These are phyloP conservation scores for Colletotrichum sp. DNA, from an alignment of 2,329 filamentous ascomycete species.

Conservation along the genomic window DNA sequence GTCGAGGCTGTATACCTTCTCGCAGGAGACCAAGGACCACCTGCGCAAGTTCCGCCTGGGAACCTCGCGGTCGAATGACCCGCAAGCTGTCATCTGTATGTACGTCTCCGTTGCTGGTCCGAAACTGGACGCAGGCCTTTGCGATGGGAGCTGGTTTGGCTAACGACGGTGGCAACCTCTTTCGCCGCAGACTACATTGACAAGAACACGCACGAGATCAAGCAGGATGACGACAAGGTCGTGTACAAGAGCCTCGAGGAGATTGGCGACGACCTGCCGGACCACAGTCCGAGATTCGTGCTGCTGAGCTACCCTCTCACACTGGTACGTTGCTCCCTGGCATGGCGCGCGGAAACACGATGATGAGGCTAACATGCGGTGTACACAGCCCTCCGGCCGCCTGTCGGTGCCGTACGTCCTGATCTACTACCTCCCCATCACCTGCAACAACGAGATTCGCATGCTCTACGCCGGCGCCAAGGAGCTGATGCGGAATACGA, in stretches of 20 bases:
- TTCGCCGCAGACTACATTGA: constrained; percentile 81
- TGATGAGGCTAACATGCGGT: neutral
- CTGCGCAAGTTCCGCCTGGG: constrained; percentile 93
- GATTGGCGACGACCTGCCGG: constrained; percentile 87
- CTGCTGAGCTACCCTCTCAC: constrained; percentile 91
- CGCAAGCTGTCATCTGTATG: constrained; percentile 95
- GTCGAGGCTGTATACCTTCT: constrained; percentile 91
- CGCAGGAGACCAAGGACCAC: constrained; percentile 84
- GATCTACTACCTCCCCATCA: constrained; percentile 92
- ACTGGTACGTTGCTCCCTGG: constrained; percentile 59
- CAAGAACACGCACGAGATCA: constrained; percentile 88
- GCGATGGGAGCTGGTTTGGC: neutral
- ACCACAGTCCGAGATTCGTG: constrained; percentile 88
- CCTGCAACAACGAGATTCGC: constrained; percentile 83
- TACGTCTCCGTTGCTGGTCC: constrained; percentile 36
- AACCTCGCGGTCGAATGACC: constrained; percentile 84
- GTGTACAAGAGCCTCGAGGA: constrained; percentile 84
- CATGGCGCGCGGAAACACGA: neutral
- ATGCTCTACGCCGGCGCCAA: constrained; percentile 98
- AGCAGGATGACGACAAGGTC: constrained; percentile 75
- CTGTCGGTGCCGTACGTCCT: constrained; percentile 92
- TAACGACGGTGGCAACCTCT: neutral
- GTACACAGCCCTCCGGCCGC: constrained; percentile 76
- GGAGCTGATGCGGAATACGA: constrained; percentile 92
- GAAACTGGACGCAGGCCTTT: neutral